Evolutionary conservation across 495 filamentous ascomycete genomes (phyloP), one percentile per base, ranked within the genome.

Genomic region (Xylaria sp.): DNA sequence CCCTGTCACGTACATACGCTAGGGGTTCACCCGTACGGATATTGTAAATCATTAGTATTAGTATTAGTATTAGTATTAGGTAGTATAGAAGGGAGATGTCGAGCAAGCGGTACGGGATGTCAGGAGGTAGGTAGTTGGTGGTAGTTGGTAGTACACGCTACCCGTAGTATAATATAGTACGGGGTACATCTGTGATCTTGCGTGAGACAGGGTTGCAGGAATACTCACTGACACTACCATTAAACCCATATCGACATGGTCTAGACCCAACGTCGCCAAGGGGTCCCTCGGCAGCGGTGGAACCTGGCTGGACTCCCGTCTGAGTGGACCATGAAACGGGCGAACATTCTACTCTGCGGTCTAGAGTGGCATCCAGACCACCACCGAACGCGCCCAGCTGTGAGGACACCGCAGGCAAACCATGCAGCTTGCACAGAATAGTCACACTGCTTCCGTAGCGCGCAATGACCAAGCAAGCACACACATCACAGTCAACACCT

Each of bases 301-400:
- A 59, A 61, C 41, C 31, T 21, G 37, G 52, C 61, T 48, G 40
- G 50, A 71, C 61, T 48, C 37, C 40, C 33, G 26, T 40, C n/a
- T 41, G 37, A 31, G 44, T 40, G 44, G 40, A 61, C 24, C 7
- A 46, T 40, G 26, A 44, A 35, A 35, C 44, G 37, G 33, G 19
- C 9, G n/a, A 4, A 53, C 17, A n/a, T 14, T 46, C n/a, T 61
- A 33, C 41, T 61, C 37, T 5, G n/a, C 31, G 67, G 58, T 29
- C 55, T 61, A 41, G 58, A 52, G 40, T 41, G n/a, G 46, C 57
- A 59, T 70, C 68, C 68, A 70, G 68, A 70, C 68, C 68, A 55
- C 46, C 68, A 24, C 17, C 65, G 52, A 52, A 68, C 52, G 29
- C 52, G 59, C 61, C 48, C 58, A 63, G 58, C 58, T 63, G 58